Base-by-base conservation (phyloP, 179 eudicot genomes). In the Actinidia arguta region DNA sequence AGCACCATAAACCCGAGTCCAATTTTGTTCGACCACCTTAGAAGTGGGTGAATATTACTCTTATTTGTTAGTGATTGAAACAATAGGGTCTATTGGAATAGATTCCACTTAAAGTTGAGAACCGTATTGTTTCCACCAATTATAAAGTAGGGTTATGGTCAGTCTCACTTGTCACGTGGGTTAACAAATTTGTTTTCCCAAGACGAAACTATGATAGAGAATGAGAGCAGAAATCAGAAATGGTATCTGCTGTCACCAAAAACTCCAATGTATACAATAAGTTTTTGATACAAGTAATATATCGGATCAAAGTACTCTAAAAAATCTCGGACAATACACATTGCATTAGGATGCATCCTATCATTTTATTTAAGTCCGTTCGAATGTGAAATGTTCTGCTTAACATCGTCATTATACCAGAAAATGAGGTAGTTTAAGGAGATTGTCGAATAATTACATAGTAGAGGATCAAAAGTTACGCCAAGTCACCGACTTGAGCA, bases 401-500 rank as follows among this genome's bases (percentile, higher is more conserved):
- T 4, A 79, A 51, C 36, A 14, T 69, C 42, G 39, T 54, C 54
- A 54, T 6, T 12, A 36, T 13, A 17, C 27, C 68, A 62, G 22
- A 22, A 50, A 20, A 36, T 14, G 63, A 63, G 47, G 36, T 50
- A 31, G 25, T 9, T 14, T n/a, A 27, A 5, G 5, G 46, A 20
- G 31, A 18, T 48, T 46, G 48, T 63, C 7, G 51, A 10, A 20
- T 3, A 50, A 66, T 73, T 46, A 59, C 6, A 17, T 36, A 56
- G 78, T 10, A 46, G 9, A 12, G 46, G 78, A 74, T 61, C 66
- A 78, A 64, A 76, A 62, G 8, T 86, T 92, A 94, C 42, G 92
- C 88, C 82, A 92, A 93, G n/a, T 14, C 27, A n/a, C 71, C 44
- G 90, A 42, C 78, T 92, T 88, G 74, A 91, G 89, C 87, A 92